Conservation (phyloP, 2,329 filamentous ascomycete species). For the Geosmithia morbida region DNA sequence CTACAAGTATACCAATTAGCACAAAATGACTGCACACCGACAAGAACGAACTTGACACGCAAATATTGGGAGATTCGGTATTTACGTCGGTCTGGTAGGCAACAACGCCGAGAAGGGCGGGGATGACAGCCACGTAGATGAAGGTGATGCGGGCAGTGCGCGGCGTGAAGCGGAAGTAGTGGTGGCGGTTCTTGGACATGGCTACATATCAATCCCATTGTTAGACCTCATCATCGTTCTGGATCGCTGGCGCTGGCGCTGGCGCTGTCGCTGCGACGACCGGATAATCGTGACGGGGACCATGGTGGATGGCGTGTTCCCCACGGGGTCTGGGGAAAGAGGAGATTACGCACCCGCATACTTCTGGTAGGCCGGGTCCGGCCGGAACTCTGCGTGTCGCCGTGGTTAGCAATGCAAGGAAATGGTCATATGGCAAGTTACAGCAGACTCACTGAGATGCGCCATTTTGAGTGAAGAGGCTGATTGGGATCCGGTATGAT, state of each 20-base stretch:
- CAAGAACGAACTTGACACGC: too few relatives aligned
- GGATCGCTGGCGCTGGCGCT: neutral
- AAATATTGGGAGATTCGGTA: constrained; percentile 9
- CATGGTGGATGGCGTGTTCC: constrained; percentile 8
- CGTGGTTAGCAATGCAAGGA: constrained; percentile 10
- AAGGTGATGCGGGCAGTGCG: constrained; percentile 70
- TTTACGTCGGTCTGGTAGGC: constrained; percentile 79
- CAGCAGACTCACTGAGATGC: constrained; percentile 18
- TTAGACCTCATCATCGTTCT: neutral
- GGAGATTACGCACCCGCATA: constrained; percentile 15
- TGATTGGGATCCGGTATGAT: constrained; percentile 6
- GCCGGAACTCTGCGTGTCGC: constrained; percentile 20
- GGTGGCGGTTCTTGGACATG: constrained; percentile 73
- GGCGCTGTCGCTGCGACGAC: constrained; percentile 8
- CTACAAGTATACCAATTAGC: constrained; percentile 26
- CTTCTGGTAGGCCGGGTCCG: constrained; percentile 26
- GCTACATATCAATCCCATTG: constrained; percentile 31
- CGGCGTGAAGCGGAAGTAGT: constrained; percentile 89
- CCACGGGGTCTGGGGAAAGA: constrained; percentile 5
- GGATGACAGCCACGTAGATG: constrained; percentile 61
- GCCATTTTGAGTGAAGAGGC: constrained; percentile 18
- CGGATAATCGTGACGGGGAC: constrained; percentile 2
- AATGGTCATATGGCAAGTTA: neutral
- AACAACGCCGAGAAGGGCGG: constrained; percentile 52
- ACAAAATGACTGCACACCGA: neutral